A percentile compares a stretch with the other conserved stretches of the same genome.
These are phyloP conservation scores for Podila epicladia DNA, from an alignment of 192 early-diverging fungal genomes.

Conservation along the genomic window DNA sequence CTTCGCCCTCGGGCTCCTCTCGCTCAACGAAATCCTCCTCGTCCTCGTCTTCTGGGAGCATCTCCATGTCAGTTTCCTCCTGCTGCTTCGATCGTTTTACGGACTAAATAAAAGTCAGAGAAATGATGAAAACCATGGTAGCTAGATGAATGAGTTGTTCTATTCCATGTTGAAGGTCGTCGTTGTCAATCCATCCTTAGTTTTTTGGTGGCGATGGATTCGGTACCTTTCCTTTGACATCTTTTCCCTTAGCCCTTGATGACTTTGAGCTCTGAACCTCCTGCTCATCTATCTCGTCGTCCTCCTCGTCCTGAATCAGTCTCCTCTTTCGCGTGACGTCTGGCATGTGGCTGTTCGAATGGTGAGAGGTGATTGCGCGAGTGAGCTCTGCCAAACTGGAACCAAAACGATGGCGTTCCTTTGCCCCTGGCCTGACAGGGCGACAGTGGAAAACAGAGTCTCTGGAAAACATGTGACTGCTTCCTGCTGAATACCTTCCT, in stretches of 20 bases:
- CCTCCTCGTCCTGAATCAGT: conserved; percentile 38
- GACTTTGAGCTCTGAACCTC: background rate
- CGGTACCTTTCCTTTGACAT: conserved; percentile 24
- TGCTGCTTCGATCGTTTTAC: conserved; percentile 3
- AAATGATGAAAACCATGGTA: background rate
- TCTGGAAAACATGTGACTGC: background rate
- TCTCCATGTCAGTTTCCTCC: background rate
- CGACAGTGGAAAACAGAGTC: too few species aligned
- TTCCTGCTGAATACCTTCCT: background rate
- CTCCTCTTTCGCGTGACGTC: conserved; percentile 34
- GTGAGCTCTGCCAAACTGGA: background rate
- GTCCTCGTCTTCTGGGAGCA: background rate
- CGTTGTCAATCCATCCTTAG: background rate
- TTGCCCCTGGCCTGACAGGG: too few species aligned
- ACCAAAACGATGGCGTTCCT: background rate
- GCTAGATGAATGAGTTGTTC: background rate
- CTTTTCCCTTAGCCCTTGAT: background rate
- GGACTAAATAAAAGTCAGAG: background rate
- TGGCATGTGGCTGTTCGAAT: background rate
- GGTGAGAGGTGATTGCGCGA: background rate
- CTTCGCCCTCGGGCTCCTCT: conserved; percentile 36
- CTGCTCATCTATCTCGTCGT: conserved; percentile 10
- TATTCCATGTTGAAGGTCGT: too few species aligned
- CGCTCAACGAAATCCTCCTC: conserved; percentile 15
- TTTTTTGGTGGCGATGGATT: conserved; percentile 16